phyloP scores from a whole-genome alignment of 331 rosid species.

The Acacia pycnantha region DNA sequence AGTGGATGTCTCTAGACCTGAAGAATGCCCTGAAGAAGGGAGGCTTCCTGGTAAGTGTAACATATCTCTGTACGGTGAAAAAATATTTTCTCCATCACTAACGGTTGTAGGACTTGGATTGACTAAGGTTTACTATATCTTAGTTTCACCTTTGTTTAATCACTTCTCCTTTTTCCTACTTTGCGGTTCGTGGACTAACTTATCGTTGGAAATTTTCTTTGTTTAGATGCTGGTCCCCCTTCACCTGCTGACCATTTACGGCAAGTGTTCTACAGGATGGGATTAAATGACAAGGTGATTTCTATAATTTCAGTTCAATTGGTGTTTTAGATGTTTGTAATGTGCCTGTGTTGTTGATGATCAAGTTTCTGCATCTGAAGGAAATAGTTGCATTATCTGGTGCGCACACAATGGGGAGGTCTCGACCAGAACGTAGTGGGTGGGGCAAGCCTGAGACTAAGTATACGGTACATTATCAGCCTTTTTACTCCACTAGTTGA shows the following conservation, averaged over 20 bases:
- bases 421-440: slow-evolving; percentile 97
- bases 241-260: slow-evolving; percentile 96
- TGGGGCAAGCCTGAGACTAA: slow-evolving; percentile 99
- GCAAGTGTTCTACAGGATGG: slow-evolving; percentile 94
- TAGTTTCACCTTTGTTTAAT: slow-evolving; percentile 13
- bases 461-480: slow-evolving; percentile 64
- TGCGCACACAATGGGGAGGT: slow-evolving; percentile 94
- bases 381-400: slow-evolving; percentile 98
- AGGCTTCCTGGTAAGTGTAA: slow-evolving; percentile 83
- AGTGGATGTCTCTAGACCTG: slow-evolving; percentile 69
- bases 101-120: slow-evolving; percentile 17
- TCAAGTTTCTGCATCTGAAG: slow-evolving; percentile 45
- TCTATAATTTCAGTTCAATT: slow-evolving; percentile 9
- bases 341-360: slow-evolving; percentile 28
- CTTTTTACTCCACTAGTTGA: background rate
- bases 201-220: slow-evolving; percentile 4
- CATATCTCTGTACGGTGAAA: slow-evolving; percentile 22
- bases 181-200: background rate
- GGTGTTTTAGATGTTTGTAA: background rate
- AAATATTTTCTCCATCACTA: background rate
- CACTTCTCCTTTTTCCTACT: slow-evolving; percentile 5
- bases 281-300: slow-evolving; percentile 78
- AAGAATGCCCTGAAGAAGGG: slow-evolving; percentile 96
- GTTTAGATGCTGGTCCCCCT: slow-evolving; percentile 85
- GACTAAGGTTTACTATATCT: background rate